These are phyloP conservation scores for Pyrenula aspistea DNA, from an alignment of 495 filamentous ascomycete species.

Conservation along the genomic window DNA sequence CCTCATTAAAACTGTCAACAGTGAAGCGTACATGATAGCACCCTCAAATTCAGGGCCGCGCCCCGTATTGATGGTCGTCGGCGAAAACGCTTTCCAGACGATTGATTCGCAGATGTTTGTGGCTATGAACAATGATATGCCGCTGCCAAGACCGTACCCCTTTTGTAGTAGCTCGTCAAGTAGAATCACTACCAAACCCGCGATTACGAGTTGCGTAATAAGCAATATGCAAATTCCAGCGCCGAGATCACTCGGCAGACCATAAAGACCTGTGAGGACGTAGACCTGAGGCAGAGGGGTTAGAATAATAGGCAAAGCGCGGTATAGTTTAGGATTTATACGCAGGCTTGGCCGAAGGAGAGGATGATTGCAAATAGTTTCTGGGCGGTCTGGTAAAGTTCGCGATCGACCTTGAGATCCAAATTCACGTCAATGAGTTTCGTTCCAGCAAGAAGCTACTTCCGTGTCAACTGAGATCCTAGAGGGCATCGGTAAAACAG, in stretches of 20 bases:
- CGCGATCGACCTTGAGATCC: conserved; percentile 97
- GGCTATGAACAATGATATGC: conserved; percentile 98
- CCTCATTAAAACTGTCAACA: too few relatives aligned
- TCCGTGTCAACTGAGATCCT: conserved; percentile 1
- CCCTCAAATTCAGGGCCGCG: conserved; percentile 99
- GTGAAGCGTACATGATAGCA: conserved; percentile 93
- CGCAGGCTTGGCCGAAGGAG: conserved; percentile 91
- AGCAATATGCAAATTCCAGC: conserved; percentile 96
- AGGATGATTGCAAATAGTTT: conserved; percentile 98
- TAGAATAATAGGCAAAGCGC: too few relatives aligned
- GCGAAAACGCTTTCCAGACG: conserved; percentile 98
- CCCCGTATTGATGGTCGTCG: conserved; percentile 98
- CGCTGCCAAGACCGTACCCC: conserved; percentile 95
- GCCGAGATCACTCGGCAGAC: conserved; percentile 87
- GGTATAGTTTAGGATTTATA: too few relatives aligned
- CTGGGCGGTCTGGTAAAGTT: conserved; percentile 98
- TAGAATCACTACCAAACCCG: conserved; percentile 96
- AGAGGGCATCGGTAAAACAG: background rate
- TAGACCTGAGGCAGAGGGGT: too few relatives aligned
- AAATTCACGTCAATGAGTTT: conserved; percentile 99
- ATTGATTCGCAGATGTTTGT: conserved; percentile 99
- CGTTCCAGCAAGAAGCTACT: conserved; percentile 84
- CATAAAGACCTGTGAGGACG: conserved; percentile 96
- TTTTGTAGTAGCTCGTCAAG: conserved; percentile 99
- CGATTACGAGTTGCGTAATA: conserved; percentile 91